Evolutionary conservation across 1,284 basidiomycete genomes (phyloP).

Genomic region (Naganishia liquefaciens): DNA sequence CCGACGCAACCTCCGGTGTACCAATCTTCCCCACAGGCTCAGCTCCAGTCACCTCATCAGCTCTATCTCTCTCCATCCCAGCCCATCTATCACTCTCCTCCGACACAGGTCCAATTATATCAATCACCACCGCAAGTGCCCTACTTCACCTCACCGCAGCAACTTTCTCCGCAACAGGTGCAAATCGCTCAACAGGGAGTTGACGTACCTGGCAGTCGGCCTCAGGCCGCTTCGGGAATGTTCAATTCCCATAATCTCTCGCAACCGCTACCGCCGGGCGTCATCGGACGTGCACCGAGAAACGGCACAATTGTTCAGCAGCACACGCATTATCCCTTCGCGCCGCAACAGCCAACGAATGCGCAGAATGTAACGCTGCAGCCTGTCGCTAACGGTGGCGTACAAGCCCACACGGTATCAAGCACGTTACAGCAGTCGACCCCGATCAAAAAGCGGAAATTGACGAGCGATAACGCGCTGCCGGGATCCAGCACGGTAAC

Average conservation of each 20-base stretch:
- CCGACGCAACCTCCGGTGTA: slow-evolving; percentile 1
- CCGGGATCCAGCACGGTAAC: too few relatives aligned
- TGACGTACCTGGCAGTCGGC: slow-evolving; percentile 1
- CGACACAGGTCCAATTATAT: background rate
- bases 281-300: slow-evolving; percentile 13
- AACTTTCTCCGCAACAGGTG: slow-evolving; percentile 10
- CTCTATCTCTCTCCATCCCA: slow-evolving; percentile 9
- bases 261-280: slow-evolving; percentile 20
- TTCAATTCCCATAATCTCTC: slow-evolving; percentile 12
- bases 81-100: slow-evolving; percentile 13
- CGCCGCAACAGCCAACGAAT: slow-evolving; percentile 8
- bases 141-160: slow-evolving; percentile 7
- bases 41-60: background rate
- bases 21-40: background rate
- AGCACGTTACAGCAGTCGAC: background rate
- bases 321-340: slow-evolving; percentile 25
- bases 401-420: background rate
- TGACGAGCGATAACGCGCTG: background rate
- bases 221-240: slow-evolving; percentile 3
- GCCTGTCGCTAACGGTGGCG: background rate
- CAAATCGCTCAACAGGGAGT: slow-evolving; percentile 8
- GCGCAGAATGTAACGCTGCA: background rate
- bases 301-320: slow-evolving; percentile 24
- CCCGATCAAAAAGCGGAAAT: background rate
- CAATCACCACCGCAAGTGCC: slow-evolving; percentile 1